Conservation (phyloP, 2,329 filamentous ascomycete species). For the Pseudohalonectria lignicola region DNA sequence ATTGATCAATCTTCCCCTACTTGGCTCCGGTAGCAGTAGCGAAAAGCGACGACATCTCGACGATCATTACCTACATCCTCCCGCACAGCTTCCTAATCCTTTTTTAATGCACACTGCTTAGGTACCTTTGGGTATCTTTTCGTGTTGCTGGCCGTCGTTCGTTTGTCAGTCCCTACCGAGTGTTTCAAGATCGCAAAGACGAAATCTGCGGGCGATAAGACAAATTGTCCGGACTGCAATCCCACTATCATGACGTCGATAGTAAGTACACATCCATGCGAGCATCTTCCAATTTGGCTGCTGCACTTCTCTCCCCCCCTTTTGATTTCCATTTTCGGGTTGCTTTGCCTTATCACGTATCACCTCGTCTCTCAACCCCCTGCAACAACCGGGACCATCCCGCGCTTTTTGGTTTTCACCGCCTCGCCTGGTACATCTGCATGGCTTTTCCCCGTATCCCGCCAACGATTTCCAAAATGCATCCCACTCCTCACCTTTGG, state of each 20-base stretch:
- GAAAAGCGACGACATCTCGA: no score
- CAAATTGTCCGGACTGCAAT: constrained; percentile 1
- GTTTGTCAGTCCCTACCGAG: not conserved
- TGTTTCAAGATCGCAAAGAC: not conserved
- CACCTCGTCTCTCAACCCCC: not conserved
- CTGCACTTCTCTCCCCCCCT: not conserved
- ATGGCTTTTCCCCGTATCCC: not conserved
- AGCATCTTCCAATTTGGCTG: no score
- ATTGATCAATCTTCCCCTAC: no score
- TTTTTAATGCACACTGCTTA: no score
- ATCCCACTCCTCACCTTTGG: no score
- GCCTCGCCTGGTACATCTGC: not conserved
- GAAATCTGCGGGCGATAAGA: constrained; percentile 6
- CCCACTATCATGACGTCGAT: constrained; percentile 19
- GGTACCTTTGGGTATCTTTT: no score
- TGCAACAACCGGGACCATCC: not conserved
- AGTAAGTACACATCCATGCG: no score
- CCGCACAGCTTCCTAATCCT: not conserved
- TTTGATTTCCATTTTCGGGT: constrained; percentile 3
- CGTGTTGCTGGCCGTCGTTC: no score
- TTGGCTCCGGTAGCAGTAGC: no score
- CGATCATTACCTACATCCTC: not conserved
- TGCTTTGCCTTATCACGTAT: not conserved
- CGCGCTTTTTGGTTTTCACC: not conserved
- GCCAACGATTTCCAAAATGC: no score